Evolutionary conservation across 78 protist genomes (phyloP).

Genomic region (Acrasis kona): DNA sequence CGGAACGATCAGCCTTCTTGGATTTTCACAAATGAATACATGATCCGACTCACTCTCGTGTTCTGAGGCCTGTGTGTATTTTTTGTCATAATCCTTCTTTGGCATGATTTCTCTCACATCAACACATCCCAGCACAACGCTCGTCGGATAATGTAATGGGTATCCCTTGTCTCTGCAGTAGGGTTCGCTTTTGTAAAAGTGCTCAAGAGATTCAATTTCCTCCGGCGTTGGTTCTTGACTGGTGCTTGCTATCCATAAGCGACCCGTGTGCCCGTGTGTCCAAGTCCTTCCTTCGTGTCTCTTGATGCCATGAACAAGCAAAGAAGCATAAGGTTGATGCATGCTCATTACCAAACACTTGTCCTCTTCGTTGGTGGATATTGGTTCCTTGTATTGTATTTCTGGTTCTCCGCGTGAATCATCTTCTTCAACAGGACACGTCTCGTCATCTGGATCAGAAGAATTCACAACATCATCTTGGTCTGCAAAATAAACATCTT

Average conservation of each 20-base stretch:
- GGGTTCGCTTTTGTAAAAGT: background rate
- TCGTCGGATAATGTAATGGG: conserved; percentile 33
- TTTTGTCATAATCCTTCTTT: conserved; percentile 11
- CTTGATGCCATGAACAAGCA: conserved; percentile 51
- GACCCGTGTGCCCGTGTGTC: conserved; percentile 30
- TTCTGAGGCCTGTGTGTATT: background rate
- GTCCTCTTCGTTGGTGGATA: background rate
- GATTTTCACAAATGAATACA: conserved; percentile 33
- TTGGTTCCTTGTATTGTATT: too few relatives aligned
- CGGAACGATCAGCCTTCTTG: background rate
- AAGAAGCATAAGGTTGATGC: conserved; percentile 72
- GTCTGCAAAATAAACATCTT: too few relatives aligned
- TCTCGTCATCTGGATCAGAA: too few relatives aligned
- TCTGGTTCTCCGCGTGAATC: too few relatives aligned
- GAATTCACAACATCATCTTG: too few relatives aligned
- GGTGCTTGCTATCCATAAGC: conserved; percentile 55
- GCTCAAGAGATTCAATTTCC: background rate
- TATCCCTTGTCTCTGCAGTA: background rate
- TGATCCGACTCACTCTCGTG: conserved; percentile 10
- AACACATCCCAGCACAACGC: conserved; percentile 44
- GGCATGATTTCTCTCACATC: conserved; percentile 28
- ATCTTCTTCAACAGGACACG: too few relatives aligned
- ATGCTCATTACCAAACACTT: conserved; percentile 25
- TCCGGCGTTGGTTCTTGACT: conserved; percentile 4
- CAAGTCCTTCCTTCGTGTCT: conserved; percentile 47